A percentile compares a stretch with the other conserved stretches of the same genome.
Conservation (phyloP, 2,329 filamentous ascomycete genomes). For the Fusarium sororula region DNA sequence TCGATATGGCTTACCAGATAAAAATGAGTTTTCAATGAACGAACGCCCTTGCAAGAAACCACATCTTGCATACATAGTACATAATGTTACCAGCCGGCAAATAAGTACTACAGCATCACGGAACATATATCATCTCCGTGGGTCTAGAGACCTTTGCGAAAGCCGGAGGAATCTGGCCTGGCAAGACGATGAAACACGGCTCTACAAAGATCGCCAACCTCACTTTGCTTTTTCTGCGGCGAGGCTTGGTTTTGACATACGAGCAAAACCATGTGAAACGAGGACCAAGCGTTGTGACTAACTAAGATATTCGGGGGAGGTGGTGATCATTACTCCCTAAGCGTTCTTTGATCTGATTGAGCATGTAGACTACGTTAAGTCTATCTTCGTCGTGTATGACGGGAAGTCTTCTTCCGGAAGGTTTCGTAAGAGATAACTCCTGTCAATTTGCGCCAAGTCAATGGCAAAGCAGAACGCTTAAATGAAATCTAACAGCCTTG, state of each 20-base stretch:
- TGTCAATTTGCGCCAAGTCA: background rate
- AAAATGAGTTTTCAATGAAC: background rate
- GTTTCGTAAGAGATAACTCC: background rate
- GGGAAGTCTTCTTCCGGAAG: background rate
- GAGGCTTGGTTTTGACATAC: constrained; percentile 17
- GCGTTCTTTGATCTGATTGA: background rate
- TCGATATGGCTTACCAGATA: background rate
- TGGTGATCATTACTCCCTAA: background rate
- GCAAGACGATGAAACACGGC: background rate
- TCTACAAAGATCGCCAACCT: background rate
- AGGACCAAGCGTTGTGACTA: background rate
- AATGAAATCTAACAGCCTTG: background rate
- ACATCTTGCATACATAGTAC: background rate
- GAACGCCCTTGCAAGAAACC: background rate
- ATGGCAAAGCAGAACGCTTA: background rate
- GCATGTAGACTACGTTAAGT: background rate
- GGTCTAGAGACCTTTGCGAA: background rate
- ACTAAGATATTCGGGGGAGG: background rate
- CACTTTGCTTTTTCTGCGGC: constrained; percentile 25
- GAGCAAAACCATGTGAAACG: background rate
- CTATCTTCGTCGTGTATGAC: background rate
- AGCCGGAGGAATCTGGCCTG: background rate
- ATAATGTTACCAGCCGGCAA: background rate
- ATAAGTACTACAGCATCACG: background rate
- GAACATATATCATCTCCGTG: background rate